Conservation (phyloP, 441 rosid species). For the Gossypium trilobum region DNA sequence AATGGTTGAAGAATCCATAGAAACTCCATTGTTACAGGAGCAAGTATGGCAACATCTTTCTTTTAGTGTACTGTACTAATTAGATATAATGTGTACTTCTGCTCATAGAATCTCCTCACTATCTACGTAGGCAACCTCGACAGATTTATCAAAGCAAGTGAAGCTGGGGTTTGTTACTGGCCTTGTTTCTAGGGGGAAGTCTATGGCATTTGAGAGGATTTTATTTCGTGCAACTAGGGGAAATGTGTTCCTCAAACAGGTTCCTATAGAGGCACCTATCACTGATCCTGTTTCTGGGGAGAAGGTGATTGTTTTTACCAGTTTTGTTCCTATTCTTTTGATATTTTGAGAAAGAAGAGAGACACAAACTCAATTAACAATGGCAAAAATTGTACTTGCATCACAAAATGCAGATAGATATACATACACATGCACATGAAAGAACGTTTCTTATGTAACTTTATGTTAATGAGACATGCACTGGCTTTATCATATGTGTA, state of each 20-base stretch:
- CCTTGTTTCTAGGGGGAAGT: slow-evolving; percentile 71
- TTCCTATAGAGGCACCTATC: slow-evolving; percentile 58
- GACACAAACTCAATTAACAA: background rate
- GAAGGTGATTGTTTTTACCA: slow-evolving; percentile 35
- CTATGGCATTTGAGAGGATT: slow-evolving; percentile 83
- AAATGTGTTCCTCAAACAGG: slow-evolving; percentile 65
- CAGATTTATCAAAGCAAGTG: slow-evolving; percentile 75
- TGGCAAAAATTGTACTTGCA: background rate
- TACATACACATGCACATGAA: background rate
- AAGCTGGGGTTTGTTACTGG: slow-evolving; percentile 79
- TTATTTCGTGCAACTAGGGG: slow-evolving; percentile 95
- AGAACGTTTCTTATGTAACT: background rate
- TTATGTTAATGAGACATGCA: background rate
- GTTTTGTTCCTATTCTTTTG: slow-evolving; percentile 6
- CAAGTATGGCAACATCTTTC: slow-evolving; percentile 29
- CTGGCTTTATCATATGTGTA: background rate
- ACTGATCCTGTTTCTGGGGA: slow-evolving; percentile 80
- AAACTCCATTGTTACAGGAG: slow-evolving; percentile 64
- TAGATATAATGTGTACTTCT: slow-evolving; percentile 4
- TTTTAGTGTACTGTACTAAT: background rate
- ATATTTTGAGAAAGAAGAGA: background rate
- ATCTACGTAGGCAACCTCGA: slow-evolving; percentile 43
- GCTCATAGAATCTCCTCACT: slow-evolving; percentile 9
- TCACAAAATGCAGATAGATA: background rate
- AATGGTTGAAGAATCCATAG: slow-evolving; percentile 53